Percentiles rank a stretch among this genome's conserved stretches.
phyloP scores from a whole-genome alignment of 352 stramenopile genomes.

The Pythium sukuiense region DNA sequence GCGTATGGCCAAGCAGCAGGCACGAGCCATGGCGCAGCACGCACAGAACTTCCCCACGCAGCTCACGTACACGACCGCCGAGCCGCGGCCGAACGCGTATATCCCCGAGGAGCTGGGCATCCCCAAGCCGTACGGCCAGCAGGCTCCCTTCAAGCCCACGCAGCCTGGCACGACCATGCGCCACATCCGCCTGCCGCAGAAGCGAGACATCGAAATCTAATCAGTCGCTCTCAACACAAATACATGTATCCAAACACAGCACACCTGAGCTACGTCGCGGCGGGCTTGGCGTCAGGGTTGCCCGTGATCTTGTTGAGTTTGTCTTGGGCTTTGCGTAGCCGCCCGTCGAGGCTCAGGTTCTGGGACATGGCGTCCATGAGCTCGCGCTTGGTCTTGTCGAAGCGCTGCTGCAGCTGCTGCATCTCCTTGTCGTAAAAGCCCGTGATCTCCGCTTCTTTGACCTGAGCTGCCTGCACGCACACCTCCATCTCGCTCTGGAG shows the following conservation, averaged over 20 bases:
- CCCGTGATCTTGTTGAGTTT: slow-evolving; percentile 53
- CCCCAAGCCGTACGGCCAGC: slow-evolving; percentile 90
- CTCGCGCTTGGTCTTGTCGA: slow-evolving; percentile 79
- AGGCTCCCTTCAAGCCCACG: slow-evolving; percentile 92
- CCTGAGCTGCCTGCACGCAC: slow-evolving; percentile 26
- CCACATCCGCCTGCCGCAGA: slow-evolving; percentile 88
- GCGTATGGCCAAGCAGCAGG: slow-evolving; percentile 44
- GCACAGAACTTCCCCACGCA: slow-evolving; percentile 69
- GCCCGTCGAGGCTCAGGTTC: slow-evolving; percentile 60
- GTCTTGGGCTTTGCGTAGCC: slow-evolving; percentile 70
- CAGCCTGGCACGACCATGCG: slow-evolving; percentile 89
- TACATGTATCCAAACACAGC: slow-evolving; percentile 2
- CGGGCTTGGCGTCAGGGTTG: neutral
- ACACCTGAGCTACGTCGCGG: neutral
- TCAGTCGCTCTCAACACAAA: neutral
- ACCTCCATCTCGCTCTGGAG: slow-evolving; percentile 34
- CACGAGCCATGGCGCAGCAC: slow-evolving; percentile 38
- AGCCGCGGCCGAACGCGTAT: slow-evolving; percentile 92
- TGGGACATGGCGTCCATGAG: slow-evolving; percentile 69
- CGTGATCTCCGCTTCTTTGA: slow-evolving; percentile 49
- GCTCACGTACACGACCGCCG: slow-evolving; percentile 86
- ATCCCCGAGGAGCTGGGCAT: slow-evolving; percentile 92
- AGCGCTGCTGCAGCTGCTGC: slow-evolving; percentile 46
- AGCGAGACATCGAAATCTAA: slow-evolving; percentile 92
- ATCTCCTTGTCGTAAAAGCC: slow-evolving; percentile 45